Evolutionary conservation across 2,329 filamentous ascomycete species (phyloP).

Genomic region (Talaromyces sp.): DNA sequence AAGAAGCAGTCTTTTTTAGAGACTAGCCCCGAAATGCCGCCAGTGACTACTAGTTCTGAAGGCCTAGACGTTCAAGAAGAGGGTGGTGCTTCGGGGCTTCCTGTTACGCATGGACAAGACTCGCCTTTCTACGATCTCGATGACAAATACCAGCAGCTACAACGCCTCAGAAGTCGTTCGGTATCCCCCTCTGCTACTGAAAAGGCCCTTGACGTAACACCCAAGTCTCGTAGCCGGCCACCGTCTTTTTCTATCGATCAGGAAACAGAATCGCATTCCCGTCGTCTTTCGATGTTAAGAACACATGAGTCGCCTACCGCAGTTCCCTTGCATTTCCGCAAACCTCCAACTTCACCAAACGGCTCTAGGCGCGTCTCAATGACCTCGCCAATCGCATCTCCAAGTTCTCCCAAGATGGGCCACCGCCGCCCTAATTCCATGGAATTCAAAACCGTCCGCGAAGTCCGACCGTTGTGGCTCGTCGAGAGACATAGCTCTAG

Average conservation of each 20-base stretch:
- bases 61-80: conserved; percentile 5
- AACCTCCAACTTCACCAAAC: conserved; percentile 44
- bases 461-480: conserved; percentile 77
- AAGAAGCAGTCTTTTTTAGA: conserved; percentile 59
- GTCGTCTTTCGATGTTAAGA: conserved; percentile 25
- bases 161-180: conserved; percentile 27
- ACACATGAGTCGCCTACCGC: conserved; percentile 46
- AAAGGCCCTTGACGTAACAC: conserved; percentile 22
- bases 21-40: conserved; percentile 56
- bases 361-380: conserved; percentile 35
- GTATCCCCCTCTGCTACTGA: conserved; percentile 26
- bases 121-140: conserved; percentile 6
- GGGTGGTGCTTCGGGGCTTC: conserved; percentile 43
- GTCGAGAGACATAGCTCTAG: conserved; percentile 58
- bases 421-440: conserved; percentile 46
- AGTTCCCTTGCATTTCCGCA: conserved; percentile 52
- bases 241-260: conserved; percentile 30
- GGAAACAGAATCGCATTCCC: conserved; percentile 16
- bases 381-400: conserved; percentile 31
- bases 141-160: conserved; percentile 19
- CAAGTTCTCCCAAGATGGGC: conserved; percentile 41
- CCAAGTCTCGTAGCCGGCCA: conserved; percentile 30
- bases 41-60: conserved; percentile 27
- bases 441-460: conserved; percentile 52
- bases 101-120: conserved; percentile 3